Base-by-base conservation (phyloP, 345 rosid genomes). In the Garcia nutans region DNA sequence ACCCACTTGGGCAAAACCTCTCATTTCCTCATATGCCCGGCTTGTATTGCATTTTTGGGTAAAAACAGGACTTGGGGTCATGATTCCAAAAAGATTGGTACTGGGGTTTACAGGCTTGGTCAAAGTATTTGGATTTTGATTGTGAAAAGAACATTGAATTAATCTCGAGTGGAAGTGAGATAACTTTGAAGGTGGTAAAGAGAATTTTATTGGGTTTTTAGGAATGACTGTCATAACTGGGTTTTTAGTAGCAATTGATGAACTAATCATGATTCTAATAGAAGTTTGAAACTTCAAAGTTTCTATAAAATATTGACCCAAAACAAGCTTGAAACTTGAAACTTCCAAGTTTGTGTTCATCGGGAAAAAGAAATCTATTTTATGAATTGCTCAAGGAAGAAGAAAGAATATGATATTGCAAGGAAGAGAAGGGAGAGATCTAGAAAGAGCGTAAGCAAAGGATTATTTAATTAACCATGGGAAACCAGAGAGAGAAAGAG, bases 1-100 rank as follows among this genome's bases (percentile, higher is more conserved):
- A 77, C 93, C 94, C 79, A 79, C 72, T 71, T 61, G 89, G 70
- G 72, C 86, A 37, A 79, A 82, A 56, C 78, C 75, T 54, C 74
- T 80, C 60, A 42, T 73, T 52, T 71, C 86, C 69, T 65, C 87
- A 41, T 65, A 54, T 33, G 56, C 80, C 65, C 71, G 69, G 42
- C 66, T 68, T 33, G 37, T 82, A 63, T 71, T 65, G 59, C 75
- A 74, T 57, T 74, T 81, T 20, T 57, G 42, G n/a, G 69, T 71
- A 41, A 89, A 88, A 80, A 83, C 83, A 42, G 82, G 84, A 4
- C 70, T 64, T 19, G 77, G 81, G 59, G 78, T 78, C 3, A 79
- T 79, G 61, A 80, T 60, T 15, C 78, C 76, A 68, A 77, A 63
- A 49, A 77, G 52, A 65, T 81, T 80, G 61, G 75, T 63, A 23